These are phyloP conservation scores for Dryas drummondii DNA, from an alignment of 306 rosid genomes.

Conservation along the genomic window DNA sequence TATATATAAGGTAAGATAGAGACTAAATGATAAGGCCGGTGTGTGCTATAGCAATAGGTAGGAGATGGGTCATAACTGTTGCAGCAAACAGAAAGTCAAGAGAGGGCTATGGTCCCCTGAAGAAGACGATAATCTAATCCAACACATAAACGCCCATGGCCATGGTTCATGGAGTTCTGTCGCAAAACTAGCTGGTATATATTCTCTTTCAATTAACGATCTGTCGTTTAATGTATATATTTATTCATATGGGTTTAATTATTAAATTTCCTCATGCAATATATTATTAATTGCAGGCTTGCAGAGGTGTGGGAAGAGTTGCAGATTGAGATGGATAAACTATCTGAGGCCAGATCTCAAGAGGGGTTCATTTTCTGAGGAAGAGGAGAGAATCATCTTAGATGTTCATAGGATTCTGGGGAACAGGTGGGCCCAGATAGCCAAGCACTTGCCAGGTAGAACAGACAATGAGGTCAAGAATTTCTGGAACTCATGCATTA, in stretches of 20 bases:
- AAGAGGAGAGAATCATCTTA: conserved; percentile 70
- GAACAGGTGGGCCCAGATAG: conserved; percentile 93
- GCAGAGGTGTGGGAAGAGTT: conserved; percentile 89
- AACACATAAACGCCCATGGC: conserved; percentile 51
- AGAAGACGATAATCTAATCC: conserved; percentile 79
- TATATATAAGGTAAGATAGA: not conserved
- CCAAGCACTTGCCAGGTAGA: conserved; percentile 91
- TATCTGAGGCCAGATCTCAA: conserved; percentile 83
- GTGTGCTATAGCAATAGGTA: too few relatives aligned
- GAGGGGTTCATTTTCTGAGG: conserved; percentile 70
- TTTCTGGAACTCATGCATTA: conserved; percentile 86
- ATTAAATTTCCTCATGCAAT: not conserved
- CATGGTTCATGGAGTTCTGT: conserved; percentile 81
- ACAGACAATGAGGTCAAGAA: conserved; percentile 94
- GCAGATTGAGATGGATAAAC: conserved; percentile 85
- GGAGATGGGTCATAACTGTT: conserved; percentile 67
- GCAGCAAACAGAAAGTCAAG: conserved; percentile 79
- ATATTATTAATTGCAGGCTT: conserved; percentile 41
- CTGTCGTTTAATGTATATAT: not conserved
- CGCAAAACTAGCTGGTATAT: conserved; percentile 67
- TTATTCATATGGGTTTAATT: not conserved
- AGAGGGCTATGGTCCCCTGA: conserved; percentile 96
- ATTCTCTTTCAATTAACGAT: not conserved
- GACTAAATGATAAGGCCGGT: not conserved
- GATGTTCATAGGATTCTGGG: conserved; percentile 87